Evolutionary conservation across 2,329 filamentous ascomycete species (phyloP), one percentile per base, ranked within the genome.

Genomic region (Fusarium denticulatum): DNA sequence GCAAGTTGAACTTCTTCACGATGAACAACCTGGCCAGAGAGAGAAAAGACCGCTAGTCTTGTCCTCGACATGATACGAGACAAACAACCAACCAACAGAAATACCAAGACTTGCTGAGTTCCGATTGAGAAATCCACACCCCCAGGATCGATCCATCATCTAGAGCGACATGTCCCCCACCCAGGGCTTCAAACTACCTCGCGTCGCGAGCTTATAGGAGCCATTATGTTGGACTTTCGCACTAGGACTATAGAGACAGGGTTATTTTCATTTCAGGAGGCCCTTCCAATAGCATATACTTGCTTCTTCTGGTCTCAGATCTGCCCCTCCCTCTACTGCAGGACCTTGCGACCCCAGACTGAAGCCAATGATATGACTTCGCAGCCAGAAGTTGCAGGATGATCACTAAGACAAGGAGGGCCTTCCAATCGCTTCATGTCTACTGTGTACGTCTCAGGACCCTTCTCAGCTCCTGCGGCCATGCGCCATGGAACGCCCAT

Each of bases 261-360:
- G 28, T 39, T 49, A 60, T 62, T 61, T 28, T 53, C 72, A 73
- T 68, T 67, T 60, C 63, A 70, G 20, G 60, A 42, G 49, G 34
- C 46, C 32, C 42, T 50, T 59, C 28, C 55, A 39, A 58, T 52
- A 22, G 42, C 42, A 39, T 45, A 45, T 62, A 59, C 28, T 67
- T 73, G 67, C 43, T 69, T 67, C 63, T 67, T 59, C 40, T 24
- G 28, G 52, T 57, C 60, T 71, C 43, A 50, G 42, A 30, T 61
- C 52, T 46, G 34, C 65, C 46, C 49, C 50, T 66, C 42, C 43
- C 47, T 66, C 61, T 46, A 43, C 32, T 55, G 49, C 39, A 34
- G 50, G 34, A 65, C 57, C 32, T 58, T n/a, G 26, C 46, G 28
- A 37, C 45, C 57, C 52, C 34, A 37, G 15, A 40, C 18, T 45